phyloP scores from a whole-genome alignment of 148 eudicot species.

The Nyssa sinensis region DNA sequence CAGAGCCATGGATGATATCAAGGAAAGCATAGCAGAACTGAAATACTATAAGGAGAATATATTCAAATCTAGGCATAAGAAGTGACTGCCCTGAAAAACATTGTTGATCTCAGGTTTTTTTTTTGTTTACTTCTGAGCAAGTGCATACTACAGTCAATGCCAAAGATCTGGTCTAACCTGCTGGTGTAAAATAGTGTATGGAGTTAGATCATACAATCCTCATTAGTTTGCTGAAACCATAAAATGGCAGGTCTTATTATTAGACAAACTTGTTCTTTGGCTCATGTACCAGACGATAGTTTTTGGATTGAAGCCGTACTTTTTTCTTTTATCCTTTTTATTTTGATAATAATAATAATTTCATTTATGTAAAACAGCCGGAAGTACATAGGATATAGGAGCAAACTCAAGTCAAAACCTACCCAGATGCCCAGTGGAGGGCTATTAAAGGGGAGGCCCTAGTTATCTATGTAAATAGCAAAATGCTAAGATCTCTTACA shows the following conservation, averaged over 20 bases:
- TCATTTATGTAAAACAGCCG: no score
- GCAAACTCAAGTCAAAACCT: no score
- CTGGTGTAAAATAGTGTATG: conserved; percentile 1
- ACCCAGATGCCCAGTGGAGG: no score
- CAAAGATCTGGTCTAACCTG: no score
- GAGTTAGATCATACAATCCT: no score
- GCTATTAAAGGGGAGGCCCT: no score
- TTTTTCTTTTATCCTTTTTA: no score
- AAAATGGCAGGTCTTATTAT: neutral
- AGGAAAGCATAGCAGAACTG: conserved; percentile 87
- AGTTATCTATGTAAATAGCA: no score
- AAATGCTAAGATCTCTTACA: no score
- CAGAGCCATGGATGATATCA: conserved; percentile 91
- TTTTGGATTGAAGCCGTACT: neutral
- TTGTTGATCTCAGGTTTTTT: neutral
- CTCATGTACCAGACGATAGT: neutral
- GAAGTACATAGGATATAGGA: no score
- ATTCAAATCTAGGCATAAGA: conserved; percentile 52
- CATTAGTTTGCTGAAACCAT: neutral
- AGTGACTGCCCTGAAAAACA: conserved; percentile 16
- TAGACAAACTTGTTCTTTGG: neutral
- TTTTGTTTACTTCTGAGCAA: neutral
- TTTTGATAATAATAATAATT: no score
- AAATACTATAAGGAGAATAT: conserved; percentile 70
- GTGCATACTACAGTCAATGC: no score